These are phyloP conservation scores for Xylariales sp. DNA, from an alignment of 2,329 filamentous ascomycete species.

Conservation along the genomic window DNA sequence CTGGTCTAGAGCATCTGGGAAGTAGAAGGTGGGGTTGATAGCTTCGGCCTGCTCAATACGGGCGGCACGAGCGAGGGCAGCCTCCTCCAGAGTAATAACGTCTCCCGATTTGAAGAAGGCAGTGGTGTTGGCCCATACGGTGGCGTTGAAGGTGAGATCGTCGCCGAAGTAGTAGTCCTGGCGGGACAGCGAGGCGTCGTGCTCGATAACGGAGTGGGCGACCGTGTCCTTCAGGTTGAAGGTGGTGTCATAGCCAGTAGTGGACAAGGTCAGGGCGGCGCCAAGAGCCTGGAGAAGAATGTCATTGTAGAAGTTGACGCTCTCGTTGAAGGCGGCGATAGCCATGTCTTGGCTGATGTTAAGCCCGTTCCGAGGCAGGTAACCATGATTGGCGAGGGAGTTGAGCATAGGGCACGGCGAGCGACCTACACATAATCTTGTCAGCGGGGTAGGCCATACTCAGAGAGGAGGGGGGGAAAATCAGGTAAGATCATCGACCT, in stretches of 20 bases:
- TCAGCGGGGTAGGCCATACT: neutral
- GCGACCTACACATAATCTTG: neutral
- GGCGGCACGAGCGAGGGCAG: slow-evolving; percentile 11
- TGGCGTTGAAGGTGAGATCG: slow-evolving; percentile 1
- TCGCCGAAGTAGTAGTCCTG: neutral
- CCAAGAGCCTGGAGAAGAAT: neutral
- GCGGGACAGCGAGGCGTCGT: slow-evolving; percentile 1
- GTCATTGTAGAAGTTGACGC: slow-evolving; percentile 4
- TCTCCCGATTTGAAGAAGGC: slow-evolving; percentile 13
- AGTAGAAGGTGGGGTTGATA: too few relatives aligned
- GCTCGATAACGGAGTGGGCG: slow-evolving; percentile 1
- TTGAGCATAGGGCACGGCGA: slow-evolving; percentile 9
- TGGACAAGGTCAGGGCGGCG: neutral
- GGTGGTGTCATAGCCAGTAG: slow-evolving; percentile 1
- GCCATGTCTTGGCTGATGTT: neutral
- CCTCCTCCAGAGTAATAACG: slow-evolving; percentile 13
- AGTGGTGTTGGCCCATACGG: slow-evolving; percentile 14
- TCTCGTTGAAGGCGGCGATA: neutral
- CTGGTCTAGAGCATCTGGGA: too few relatives aligned
- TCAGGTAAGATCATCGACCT: too few relatives aligned
- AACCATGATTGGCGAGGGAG: too few relatives aligned
- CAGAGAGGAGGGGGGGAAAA: too few relatives aligned
- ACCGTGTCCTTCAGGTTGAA: slow-evolving; percentile 8
- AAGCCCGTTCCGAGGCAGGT: slow-evolving; percentile 7
- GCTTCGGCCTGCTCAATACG: slow-evolving; percentile 13